phyloP scores from a whole-genome alignment of 257 asterid genomes.

The Thymus mandschuricus region DNA sequence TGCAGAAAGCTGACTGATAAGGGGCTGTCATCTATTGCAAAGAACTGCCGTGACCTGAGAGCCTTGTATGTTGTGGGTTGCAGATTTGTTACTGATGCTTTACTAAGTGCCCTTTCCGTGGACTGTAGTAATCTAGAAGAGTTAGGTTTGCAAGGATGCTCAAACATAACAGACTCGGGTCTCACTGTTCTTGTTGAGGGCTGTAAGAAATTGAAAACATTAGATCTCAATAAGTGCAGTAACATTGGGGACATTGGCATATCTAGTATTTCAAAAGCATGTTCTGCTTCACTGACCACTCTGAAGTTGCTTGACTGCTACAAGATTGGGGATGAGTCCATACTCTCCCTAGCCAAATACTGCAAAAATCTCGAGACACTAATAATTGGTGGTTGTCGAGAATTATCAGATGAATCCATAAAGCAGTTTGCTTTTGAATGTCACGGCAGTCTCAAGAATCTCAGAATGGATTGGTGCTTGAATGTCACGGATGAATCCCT shows the following conservation, averaged over 20 bases:
- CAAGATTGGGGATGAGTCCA: constrained; percentile 71
- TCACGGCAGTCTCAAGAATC: constrained; percentile 58
- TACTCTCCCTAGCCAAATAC: constrained; percentile 57
- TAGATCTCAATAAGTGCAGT: constrained; percentile 82
- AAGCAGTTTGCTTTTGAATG: constrained; percentile 68
- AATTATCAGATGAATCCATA: constrained; percentile 66
- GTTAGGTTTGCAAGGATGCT: constrained; percentile 77
- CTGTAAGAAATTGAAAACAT: constrained; percentile 64
- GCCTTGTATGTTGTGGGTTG: constrained; percentile 73
- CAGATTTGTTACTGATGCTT: constrained; percentile 68
- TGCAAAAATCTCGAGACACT: constrained; percentile 75
- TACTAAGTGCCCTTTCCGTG: constrained; percentile 63
- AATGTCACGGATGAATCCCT: constrained; percentile 68
- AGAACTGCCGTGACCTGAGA: constrained; percentile 69
- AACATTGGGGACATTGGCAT: constrained; percentile 74
- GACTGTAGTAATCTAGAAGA: constrained; percentile 76
- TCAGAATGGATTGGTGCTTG: constrained; percentile 97
- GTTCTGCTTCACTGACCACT: constrained; percentile 64
- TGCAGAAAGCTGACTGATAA: constrained; percentile 87
- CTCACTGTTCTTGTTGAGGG: constrained; percentile 75
- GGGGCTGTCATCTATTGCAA: constrained; percentile 77
- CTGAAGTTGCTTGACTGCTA: constrained; percentile 80
- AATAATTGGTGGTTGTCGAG: constrained; percentile 83
- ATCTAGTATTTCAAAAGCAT: constrained; percentile 59
- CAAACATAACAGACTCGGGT: constrained; percentile 71